Evolutionary conservation across 495 filamentous ascomycete species (phyloP).

Genomic region (Aspergillus nanangensis): DNA sequence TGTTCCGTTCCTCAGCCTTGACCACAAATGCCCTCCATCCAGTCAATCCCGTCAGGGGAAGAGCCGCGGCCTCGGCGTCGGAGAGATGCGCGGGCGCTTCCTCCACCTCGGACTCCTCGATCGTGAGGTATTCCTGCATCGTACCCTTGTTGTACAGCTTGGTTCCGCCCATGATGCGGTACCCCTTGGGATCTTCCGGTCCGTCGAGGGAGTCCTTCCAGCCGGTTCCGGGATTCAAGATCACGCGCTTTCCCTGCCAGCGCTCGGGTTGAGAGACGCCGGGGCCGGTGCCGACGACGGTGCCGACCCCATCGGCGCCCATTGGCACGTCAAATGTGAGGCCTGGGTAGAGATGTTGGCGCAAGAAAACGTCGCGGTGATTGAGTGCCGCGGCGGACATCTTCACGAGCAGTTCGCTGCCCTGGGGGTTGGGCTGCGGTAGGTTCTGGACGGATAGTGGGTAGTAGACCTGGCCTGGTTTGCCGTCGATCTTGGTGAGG

Average conservation of each 20-base stretch:
- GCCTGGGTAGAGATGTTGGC: conserved; percentile 83
- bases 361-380: conserved; percentile 89
- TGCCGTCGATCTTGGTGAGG: conserved; percentile 47
- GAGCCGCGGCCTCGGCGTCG: conserved; percentile 68
- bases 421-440: conserved; percentile 56
- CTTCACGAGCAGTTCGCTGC: conserved; percentile 61
- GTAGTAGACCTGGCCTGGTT: conserved; percentile 71
- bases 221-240: conserved; percentile 68
- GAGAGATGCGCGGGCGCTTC: conserved; percentile 66
- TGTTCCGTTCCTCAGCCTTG: conserved; percentile 57
- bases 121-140: conserved; percentile 63
- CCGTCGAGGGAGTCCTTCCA: conserved; percentile 69
- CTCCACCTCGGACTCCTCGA: conserved; percentile 69
- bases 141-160: conserved; percentile 60
- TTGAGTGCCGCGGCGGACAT: conserved; percentile 78
- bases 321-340: conserved; percentile 72
- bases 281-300: conserved; percentile 60
- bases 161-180: conserved; percentile 70
- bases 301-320: conserved; percentile 73
- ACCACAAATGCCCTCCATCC: conserved; percentile 77
- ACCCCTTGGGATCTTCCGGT: conserved; percentile 60
- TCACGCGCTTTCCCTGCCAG: conserved; percentile 64
- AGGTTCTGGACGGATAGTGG: conserved; percentile 59
- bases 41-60: conserved; percentile 82
- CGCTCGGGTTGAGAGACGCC: conserved; percentile 34